A percentile compares a stretch with the other conserved stretches of the same genome.
These are phyloP conservation scores for Royoungia palumana DNA, from an alignment of 768 basidiomycete species.

Conservation along the genomic window DNA sequence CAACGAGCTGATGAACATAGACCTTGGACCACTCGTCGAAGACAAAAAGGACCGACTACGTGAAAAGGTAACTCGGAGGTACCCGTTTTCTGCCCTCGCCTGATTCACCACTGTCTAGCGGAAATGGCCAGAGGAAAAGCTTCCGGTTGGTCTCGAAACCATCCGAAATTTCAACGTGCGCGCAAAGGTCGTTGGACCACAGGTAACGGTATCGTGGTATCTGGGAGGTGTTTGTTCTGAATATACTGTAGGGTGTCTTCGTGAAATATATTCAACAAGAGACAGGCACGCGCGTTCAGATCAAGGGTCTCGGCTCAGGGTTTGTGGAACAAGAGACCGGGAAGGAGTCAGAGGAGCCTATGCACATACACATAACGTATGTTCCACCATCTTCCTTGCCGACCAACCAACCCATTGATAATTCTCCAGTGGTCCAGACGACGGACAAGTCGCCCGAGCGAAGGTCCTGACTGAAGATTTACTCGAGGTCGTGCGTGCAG, in stretches of 20 bases:
- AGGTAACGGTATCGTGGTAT: slow-evolving; percentile 44
- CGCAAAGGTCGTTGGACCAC: slow-evolving; percentile 96
- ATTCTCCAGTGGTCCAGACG: slow-evolving; percentile 64
- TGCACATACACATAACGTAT: slow-evolving; percentile 90
- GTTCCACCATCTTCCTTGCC: slow-evolving; percentile 29
- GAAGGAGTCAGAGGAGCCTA: slow-evolving; percentile 81
- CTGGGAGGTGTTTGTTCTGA: neutral
- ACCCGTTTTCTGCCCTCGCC: neutral
- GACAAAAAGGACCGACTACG: slow-evolving; percentile 67
- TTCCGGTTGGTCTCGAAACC: slow-evolving; percentile 83
- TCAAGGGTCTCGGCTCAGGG: slow-evolving; percentile 92
- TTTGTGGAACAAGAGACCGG: slow-evolving; percentile 93
- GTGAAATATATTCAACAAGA: slow-evolving; percentile 98
- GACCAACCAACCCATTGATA: slow-evolving; percentile 12
- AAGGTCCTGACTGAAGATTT: slow-evolving; percentile 88
- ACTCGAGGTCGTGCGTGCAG: slow-evolving; percentile 79
- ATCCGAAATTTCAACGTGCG: slow-evolving; percentile 96
- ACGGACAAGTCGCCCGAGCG: slow-evolving; percentile 81
- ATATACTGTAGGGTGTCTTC: slow-evolving; percentile 65
- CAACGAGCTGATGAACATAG: slow-evolving; percentile 68
- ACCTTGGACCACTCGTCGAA: slow-evolving; percentile 78
- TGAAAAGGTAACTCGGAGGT: slow-evolving; percentile 51
- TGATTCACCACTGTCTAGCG: slow-evolving; percentile 45
- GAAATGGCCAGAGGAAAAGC: slow-evolving; percentile 98
- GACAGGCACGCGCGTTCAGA: slow-evolving; percentile 94